Conservation (phyloP, 805 yeast species). For the Pichia nakasei region DNA sequence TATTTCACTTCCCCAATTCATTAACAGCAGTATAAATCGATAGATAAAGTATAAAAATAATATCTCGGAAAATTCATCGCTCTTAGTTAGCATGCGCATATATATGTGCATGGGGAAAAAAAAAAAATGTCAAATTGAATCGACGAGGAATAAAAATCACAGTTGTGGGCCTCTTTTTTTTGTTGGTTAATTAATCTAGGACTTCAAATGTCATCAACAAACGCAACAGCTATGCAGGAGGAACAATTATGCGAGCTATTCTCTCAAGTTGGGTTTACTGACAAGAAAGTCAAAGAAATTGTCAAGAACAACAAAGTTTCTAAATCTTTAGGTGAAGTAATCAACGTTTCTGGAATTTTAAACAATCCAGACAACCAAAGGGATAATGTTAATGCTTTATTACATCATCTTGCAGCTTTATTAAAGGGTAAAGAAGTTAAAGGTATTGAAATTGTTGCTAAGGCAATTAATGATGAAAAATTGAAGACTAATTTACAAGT, state of each 20-base stretch:
- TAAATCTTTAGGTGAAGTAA: conserved; percentile 52
- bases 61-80: no score
- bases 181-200: no score
- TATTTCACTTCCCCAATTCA: no score
- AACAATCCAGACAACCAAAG: conserved; percentile 17
- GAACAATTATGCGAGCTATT: conserved; percentile 25
- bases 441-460: conserved; percentile 43
- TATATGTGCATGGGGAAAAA: no score
- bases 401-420: conserved; percentile 72
- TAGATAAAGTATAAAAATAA: no score
- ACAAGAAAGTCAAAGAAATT: conserved; percentile 69
- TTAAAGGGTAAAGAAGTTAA: conserved; percentile 50
- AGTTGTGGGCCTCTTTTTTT: no score
- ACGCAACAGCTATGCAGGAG: background rate
- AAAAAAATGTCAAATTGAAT: no score
- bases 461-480: conserved; percentile 55
- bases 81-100: no score
- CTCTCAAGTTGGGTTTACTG: conserved; percentile 54
- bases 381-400: conserved; percentile 52
- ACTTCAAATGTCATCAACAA: background rate
- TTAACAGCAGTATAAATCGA: no score
- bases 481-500: conserved; percentile 66
- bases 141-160: no score
- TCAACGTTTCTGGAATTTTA: conserved; percentile 31
- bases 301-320: conserved; percentile 81